Conservation (phyloP, 1,284 basidiomycete species). For the Pseudozyma hubeiensis region DNA sequence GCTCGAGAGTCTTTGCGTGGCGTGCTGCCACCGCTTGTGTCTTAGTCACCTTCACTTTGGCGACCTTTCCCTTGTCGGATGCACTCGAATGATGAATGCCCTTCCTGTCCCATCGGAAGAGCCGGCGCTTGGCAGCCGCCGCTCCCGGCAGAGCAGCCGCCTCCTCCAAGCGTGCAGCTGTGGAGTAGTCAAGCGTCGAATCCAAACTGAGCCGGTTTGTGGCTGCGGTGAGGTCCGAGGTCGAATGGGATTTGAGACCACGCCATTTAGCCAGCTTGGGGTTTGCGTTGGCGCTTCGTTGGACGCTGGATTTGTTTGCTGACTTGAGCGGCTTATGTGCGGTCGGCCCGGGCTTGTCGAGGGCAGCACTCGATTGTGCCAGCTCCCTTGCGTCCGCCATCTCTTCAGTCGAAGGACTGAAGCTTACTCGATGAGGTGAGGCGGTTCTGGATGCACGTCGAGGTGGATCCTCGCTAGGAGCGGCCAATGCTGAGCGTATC, state of each 20-base stretch:
- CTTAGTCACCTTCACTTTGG: slow-evolving; percentile 53
- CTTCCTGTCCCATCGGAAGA: slow-evolving; percentile 45
- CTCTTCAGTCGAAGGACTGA: slow-evolving; percentile 53
- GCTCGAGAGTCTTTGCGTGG: slow-evolving; percentile 60
- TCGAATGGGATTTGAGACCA: slow-evolving; percentile 37
- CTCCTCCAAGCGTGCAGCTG: slow-evolving; percentile 16
- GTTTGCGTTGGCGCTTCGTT: slow-evolving; percentile 3
- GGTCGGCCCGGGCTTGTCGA: not conserved
- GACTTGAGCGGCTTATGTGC: not conserved
- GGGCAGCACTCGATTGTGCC: slow-evolving; percentile 9
- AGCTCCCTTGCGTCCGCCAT: slow-evolving; percentile 40
- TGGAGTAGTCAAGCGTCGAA: slow-evolving; percentile 13
- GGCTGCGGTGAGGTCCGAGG: slow-evolving; percentile 16
- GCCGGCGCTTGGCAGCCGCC: slow-evolving; percentile 35
- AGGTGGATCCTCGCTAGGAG: slow-evolving; percentile 6
- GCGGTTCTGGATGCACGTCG: slow-evolving; percentile 15
- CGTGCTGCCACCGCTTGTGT: slow-evolving; percentile 51
- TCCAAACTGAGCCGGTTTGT: slow-evolving; percentile 26
- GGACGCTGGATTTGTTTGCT: not conserved
- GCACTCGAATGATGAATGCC: slow-evolving; percentile 36
- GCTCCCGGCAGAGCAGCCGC: slow-evolving; percentile 28
- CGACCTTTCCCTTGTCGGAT: slow-evolving; percentile 32
- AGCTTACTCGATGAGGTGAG: slow-evolving; percentile 50
- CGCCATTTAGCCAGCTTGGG: slow-evolving; percentile 27
- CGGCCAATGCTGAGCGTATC: slow-evolving; percentile 21